phyloP scores from a whole-genome alignment of 441 rosid species.

The Flueggea neowawraea region DNA sequence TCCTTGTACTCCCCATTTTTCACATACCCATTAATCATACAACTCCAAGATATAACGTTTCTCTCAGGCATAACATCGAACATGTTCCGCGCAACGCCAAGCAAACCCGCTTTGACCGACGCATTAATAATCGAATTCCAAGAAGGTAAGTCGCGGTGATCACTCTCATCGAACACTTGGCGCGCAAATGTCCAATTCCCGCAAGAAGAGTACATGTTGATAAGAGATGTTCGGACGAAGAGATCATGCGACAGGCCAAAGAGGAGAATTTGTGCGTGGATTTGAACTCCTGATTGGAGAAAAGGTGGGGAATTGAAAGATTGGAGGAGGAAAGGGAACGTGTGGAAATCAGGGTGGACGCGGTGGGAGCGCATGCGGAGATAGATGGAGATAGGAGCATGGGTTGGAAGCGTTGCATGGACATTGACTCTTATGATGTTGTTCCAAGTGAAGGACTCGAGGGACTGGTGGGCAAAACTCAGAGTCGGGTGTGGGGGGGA shows the following conservation, averaged over 20 bases:
- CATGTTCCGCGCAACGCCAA: slow-evolving; percentile 7
- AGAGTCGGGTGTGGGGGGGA: slow-evolving; percentile 33
- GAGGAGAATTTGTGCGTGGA: slow-evolving; percentile 38
- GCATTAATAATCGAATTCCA: slow-evolving; percentile 8
- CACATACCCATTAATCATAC: slow-evolving; percentile 9
- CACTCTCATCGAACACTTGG: slow-evolving; percentile 7
- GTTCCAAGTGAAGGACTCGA: slow-evolving; percentile 53
- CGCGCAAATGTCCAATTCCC: slow-evolving; percentile 4
- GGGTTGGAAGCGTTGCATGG: slow-evolving; percentile 5
- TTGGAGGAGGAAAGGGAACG: slow-evolving; percentile 51
- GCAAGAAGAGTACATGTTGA: slow-evolving; percentile 20
- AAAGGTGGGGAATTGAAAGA: slow-evolving; percentile 25
- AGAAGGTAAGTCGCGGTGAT: slow-evolving; percentile 1
- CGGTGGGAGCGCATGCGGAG: slow-evolving; percentile 43
- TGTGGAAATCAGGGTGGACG: slow-evolving; percentile 46
- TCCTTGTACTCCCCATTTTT: slow-evolving; percentile 3
- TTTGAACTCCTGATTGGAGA: slow-evolving; percentile 32
- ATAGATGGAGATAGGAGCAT: slow-evolving; percentile 34
- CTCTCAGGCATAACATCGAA: slow-evolving; percentile 13
- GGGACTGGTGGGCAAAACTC: slow-evolving; percentile 29
- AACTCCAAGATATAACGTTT: slow-evolving; percentile 14
- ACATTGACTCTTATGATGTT: slow-evolving; percentile 31
- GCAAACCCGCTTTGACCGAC: slow-evolving; percentile 1
- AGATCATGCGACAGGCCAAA: slow-evolving; percentile 32
- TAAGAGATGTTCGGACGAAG: slow-evolving; percentile 38